These are phyloP conservation scores for Ophiocordyceps camponoti-leonardi DNA, from an alignment of 2,329 filamentous ascomycete genomes.

Conservation along the genomic window DNA sequence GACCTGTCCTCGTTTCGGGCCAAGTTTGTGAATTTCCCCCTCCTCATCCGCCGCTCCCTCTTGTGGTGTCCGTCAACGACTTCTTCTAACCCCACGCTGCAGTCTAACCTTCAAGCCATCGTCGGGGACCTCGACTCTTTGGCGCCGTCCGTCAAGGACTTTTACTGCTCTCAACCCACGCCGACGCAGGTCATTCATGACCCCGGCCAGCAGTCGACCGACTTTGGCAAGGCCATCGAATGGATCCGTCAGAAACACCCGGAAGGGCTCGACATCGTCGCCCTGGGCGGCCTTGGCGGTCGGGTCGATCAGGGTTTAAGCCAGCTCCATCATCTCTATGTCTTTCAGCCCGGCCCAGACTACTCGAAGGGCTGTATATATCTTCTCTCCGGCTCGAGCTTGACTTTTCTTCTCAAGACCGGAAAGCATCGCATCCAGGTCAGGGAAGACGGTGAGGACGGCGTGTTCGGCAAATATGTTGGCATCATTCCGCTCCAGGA, in stretches of 20 bases:
- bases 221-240: slow-evolving; percentile 69
- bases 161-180: slow-evolving; percentile 39
- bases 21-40: slow-evolving; percentile 20
- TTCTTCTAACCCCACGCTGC: background rate
- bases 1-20: slow-evolving; percentile 23
- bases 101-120: slow-evolving; percentile 52
- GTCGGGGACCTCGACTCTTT: slow-evolving; percentile 89
- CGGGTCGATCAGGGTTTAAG: slow-evolving; percentile 86
- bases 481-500: slow-evolving; percentile 75
- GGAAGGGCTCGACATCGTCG: slow-evolving; percentile 45
- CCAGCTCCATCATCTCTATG: slow-evolving; percentile 69
- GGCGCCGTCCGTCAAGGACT: slow-evolving; percentile 37
- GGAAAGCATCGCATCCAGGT: slow-evolving; percentile 54
- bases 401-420: slow-evolving; percentile 64
- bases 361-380: slow-evolving; percentile 46
- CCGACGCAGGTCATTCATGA: slow-evolving; percentile 48
- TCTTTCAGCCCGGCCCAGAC: slow-evolving; percentile 34
- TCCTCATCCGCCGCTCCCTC: background rate
- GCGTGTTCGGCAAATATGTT: slow-evolving; percentile 57
- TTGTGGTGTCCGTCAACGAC: background rate
- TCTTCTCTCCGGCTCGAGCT: slow-evolving; percentile 62
- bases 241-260: slow-evolving; percentile 30
- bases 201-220: slow-evolving; percentile 72
- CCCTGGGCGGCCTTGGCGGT: slow-evolving; percentile 72
- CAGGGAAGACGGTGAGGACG: slow-evolving; percentile 26